Evolutionary conservation across 2,329 filamentous ascomycete species (phyloP), one percentile per base, ranked within the genome.

Genomic region (Fusarium globosum): DNA sequence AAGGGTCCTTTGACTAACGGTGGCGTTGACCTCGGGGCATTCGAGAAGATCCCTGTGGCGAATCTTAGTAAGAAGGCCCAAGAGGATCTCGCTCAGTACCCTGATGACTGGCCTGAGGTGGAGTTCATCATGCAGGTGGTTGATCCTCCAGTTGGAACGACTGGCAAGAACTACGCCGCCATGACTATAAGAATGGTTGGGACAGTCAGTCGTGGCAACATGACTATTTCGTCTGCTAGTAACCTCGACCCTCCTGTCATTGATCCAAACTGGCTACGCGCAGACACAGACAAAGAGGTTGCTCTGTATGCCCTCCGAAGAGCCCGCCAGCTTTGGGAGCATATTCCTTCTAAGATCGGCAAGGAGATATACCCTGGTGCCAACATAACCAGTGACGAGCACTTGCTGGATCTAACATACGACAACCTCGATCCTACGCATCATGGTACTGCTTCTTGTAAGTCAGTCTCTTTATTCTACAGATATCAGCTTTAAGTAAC

Each of bases 211-310:
- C 82, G 82, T 9, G 86, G 86, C n/a, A 86, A 78, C 45, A 76
- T 87, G 6, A 83, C 81, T 0, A 80, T 87, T 23, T 55, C 59
- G 1, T 83, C 81, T 0, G 52, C 75, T 14, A 76, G 81, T 42
- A 81, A 78, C 2, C 67, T 75, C 0, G 80, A 82, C 39, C 72
- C 75, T 35, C 86, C 86, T 0, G 71, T 83, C 21, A 83, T 87
- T 66, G 80, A 86, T 65, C 83, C 84, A 1, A 84, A 84, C 68
- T 88, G 83, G 82, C 79, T 88, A 10, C 79, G 77, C 8, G 79
- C 83, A 16, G 79, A 81, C 4, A 78, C 81, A 4, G 87, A 88
- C 53, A 70, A 81, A 23, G 83, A 86, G 21, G 75, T 88, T 3
- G 83, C 84, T 28, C 16, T 59, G 4, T 59, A 59, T 15, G 42